These are phyloP conservation scores for Leccinum arenicola DNA, from an alignment of 768 basidiomycete species.

Conservation along the genomic window DNA sequence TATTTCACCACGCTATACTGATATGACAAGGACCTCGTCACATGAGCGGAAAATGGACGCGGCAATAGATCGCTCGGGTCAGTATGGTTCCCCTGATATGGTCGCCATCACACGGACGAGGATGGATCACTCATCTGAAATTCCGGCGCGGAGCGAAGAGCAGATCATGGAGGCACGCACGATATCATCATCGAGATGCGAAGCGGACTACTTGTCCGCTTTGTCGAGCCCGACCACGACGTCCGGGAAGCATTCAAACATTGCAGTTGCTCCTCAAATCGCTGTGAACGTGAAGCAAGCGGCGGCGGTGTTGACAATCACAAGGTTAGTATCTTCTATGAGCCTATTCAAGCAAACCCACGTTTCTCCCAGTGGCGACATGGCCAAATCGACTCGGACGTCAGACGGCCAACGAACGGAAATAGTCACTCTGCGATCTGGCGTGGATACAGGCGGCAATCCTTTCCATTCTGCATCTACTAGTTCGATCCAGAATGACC, in stretches of 20 bases:
- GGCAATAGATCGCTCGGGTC: background rate
- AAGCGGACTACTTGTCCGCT: background rate
- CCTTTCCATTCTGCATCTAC: background rate
- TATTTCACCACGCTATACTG: background rate
- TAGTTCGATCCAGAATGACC: background rate
- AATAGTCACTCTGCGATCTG: background rate
- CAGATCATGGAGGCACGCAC: background rate
- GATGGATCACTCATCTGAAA: background rate
- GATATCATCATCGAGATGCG: background rate
- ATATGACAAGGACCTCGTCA: background rate
- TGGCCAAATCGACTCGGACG: background rate
- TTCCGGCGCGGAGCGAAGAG: background rate
- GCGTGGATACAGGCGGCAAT: background rate
- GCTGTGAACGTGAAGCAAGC: background rate
- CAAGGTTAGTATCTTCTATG: background rate
- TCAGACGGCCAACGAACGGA: background rate
- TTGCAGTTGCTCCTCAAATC: conserved; percentile 2
- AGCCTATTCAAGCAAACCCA: background rate
- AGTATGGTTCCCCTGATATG: background rate
- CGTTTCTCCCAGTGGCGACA: background rate
- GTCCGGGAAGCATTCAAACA: background rate
- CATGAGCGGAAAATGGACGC: background rate
- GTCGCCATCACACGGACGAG: background rate
- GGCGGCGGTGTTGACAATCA: background rate
- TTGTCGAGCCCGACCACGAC: background rate